Evolutionary conservation across 2,329 filamentous ascomycete genomes (phyloP).

Genomic region (Orbilia quercus): DNA sequence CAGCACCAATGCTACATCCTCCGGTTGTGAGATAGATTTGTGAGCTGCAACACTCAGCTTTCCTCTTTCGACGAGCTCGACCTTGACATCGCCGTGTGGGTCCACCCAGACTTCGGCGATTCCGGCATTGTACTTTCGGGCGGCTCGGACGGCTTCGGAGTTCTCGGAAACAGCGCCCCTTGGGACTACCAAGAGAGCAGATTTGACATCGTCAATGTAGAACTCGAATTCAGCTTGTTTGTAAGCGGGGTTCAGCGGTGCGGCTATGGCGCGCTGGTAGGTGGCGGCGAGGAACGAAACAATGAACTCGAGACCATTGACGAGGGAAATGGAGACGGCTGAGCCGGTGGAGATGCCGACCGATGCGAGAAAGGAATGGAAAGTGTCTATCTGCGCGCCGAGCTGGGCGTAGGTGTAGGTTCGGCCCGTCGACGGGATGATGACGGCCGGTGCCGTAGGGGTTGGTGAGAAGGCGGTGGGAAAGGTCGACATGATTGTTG

Average conservation of each 20-base stretch:
- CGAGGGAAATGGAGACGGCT: slow-evolving; percentile 82
- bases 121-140: slow-evolving; percentile 81
- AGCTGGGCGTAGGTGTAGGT: slow-evolving; percentile 78
- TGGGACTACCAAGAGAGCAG: slow-evolving; percentile 80
- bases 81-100: slow-evolving; percentile 72
- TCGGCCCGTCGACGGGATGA: slow-evolving; percentile 75
- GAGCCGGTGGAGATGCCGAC: slow-evolving; percentile 76
- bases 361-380: slow-evolving; percentile 81
- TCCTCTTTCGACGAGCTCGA: slow-evolving; percentile 82
- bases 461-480: slow-evolving; percentile 69
- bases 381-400: slow-evolving; percentile 72
- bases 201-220: slow-evolving; percentile 88
- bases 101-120: slow-evolving; percentile 85
- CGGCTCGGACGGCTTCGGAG: slow-evolving; percentile 79
- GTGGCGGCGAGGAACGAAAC: slow-evolving; percentile 85
- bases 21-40: slow-evolving; percentile 72
- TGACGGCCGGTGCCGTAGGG: slow-evolving; percentile 72
- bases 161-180: slow-evolving; percentile 74
- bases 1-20: slow-evolving; percentile 82
- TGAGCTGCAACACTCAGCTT: slow-evolving; percentile 69
- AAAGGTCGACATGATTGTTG: slow-evolving; percentile 68
- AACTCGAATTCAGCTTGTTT: slow-evolving; percentile 92
- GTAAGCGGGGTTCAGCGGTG: slow-evolving; percentile 87
- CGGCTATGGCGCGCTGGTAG: slow-evolving; percentile 85
- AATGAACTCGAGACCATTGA: slow-evolving; percentile 89